Evolutionary conservation across 352 stramenopile species (phyloP), one percentile per base, ranked within the genome.

Genomic region (Globisporangium okanoganense): DNA sequence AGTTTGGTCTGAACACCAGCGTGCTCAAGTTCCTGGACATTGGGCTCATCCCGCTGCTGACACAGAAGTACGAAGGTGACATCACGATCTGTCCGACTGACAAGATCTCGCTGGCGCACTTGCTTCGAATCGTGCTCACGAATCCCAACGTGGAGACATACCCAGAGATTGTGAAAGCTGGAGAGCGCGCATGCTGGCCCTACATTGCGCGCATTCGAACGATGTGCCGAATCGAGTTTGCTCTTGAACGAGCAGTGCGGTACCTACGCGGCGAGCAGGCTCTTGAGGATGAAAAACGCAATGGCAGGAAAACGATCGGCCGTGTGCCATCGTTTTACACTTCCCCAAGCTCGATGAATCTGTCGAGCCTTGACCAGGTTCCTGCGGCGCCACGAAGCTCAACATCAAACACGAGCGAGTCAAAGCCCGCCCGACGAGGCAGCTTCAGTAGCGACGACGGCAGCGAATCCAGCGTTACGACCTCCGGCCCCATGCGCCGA

Each of bases 51-150:
- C 86, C 86, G 29, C 41, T 95, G 41, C 71, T 95, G 45, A 95
- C 86, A 13, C 81, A 95, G 73, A 97, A 98, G 66, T 99, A 99
- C 68, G 95, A 99, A 81, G 97, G 97, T 16, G 97, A 99, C 75
- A 97, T 99, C 50, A 99, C 97, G 10, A 93, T 99, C 47, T 97
- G 96, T 49, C 96, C 97, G 62, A 89, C 89, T 3, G 87, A 93
- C 52, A 85, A 98, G 72, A 82, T 98, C 47, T 81, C 84, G 14
- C 64, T 98, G 8, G 73, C 82, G 13, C 85, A 78, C 16, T 85
- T 94, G 50, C 72, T 95, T 40, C 71, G 71, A 22, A 96, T 85
- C 49, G 76, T 93, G 41, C 70, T 98, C 33, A 73, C 60, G 22
- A 97, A 98, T 50, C 90, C 92, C 20, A 87, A 73, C 16, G 68